Evolutionary conservation across 2,329 filamentous ascomycete genomes (phyloP), one percentile per base, ranked within the genome.

Genomic region (Chalaropsis thielavioides): DNA sequence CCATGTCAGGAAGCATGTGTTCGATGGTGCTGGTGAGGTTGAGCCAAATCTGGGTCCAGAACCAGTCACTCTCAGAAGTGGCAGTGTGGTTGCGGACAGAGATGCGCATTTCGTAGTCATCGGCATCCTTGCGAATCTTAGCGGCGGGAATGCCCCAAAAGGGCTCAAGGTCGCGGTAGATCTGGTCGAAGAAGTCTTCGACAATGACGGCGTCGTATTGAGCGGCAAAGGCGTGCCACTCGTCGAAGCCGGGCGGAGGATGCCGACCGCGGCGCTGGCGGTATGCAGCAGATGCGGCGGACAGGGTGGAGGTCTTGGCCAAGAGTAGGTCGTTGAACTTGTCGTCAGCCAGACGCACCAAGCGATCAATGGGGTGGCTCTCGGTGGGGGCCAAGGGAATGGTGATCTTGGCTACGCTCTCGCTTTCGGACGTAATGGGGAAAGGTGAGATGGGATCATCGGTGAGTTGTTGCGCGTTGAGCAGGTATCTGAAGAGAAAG

Each of bases 151-250:
- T 70, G 11, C 78, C 81, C 81, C 81, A 83, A 69, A 83, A 82
- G 1, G 81, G 81, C 58, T 79, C 75, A 63, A 86, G 70, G 70
- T 87, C 83, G 68, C 83, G 79, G 74, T 84, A 83, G 66, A 86
- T 83, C 67, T 83, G 82, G 70, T 85, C 81, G 73, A 84, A 86
- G 69, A 83, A 86, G 64, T 83, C 80, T 69, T 86, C 83, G 46
- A 86, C 76, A 10, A 85, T 75, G 64, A 85, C 72, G n/a, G 81
- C 79, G 43, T 82, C 74, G 54, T 75, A 75, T 31, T 79, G 75
- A 22, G 73, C 69, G 6, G 83, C 83, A 65, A 81, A 82, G 40
- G 75, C 72, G 69, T 82, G 79, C 83, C 84, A 86, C 59, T 77
- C 74, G 67, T 83, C 78, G 70, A 87, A 87, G n/a, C 81, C 81